Evolutionary conservation across 208 protist genomes (phyloP), one percentile per base, ranked within the genome.

Genomic region (Crithidia brevicula): DNA sequence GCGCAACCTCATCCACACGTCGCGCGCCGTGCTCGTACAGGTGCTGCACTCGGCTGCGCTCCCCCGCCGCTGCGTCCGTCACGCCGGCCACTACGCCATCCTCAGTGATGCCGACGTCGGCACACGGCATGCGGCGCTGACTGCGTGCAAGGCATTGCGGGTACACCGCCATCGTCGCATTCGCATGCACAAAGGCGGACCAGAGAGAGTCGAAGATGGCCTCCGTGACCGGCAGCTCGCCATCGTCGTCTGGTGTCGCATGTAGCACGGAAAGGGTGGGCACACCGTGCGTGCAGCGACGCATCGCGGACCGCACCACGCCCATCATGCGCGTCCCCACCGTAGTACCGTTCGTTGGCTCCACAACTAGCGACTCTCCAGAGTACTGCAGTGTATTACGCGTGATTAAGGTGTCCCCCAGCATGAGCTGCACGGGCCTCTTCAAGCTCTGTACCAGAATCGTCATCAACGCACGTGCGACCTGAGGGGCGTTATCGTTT

Each of bases 51-150:
- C 16, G 36, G 28, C 34, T 67, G 30, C 23, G 13, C 30, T 38
- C 31, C 3, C 25, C 56, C 3, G 11, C 38, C 33, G 28, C 34
- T 27, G 18, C 52, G 28, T 9, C 54, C 7, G 54, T 27, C 56
- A 25, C 20, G 25, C 1, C 33, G 18, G 34, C 1, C 53, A 3
- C n/a, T 28, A 9, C n/a, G n/a, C n/a, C n/a, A n/a, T 25, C n/a
- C n/a, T 31, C 15, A 2, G 22, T 6, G 22, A 46, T 4, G 6
- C 36, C 53, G 2, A 60, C 46, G 27, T 67, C 61, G 3, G 61
- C 61, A 34, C 61, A 67, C 25, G 50, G 23, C 34, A 61, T 23
- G 50, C 64, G 64, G 13, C 1, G n/a, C 52, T 61, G 42, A 23
- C 31, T 18, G 53, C 53, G 53, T 18, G 2, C 23, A 16, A 60